A percentile compares a stretch with the other conserved stretches of the same genome.
Evolutionary conservation across 345 rosid genomes (phyloP).

Genomic region (Ailanthus altissimus): DNA sequence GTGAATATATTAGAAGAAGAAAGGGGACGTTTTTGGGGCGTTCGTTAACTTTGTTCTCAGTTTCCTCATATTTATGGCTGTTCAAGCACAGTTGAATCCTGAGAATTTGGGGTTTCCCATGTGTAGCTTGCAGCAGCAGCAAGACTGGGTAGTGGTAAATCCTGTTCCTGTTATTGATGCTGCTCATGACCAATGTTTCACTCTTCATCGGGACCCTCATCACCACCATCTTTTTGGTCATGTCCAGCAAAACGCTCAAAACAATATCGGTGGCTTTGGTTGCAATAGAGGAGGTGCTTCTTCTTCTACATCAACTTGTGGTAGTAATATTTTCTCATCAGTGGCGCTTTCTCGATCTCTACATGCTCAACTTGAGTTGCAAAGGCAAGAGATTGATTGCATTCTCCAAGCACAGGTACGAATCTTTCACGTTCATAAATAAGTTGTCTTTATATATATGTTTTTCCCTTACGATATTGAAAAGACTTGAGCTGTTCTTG

Average conservation of each 20-base stretch:
- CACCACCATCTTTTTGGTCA: constrained; percentile 18
- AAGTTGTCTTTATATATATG: neutral
- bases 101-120: constrained; percentile 33
- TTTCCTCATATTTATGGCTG: constrained; percentile 32
- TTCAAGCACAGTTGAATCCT: constrained; percentile 38
- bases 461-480: too few relatives aligned
- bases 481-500: neutral
- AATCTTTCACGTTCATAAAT: neutral
- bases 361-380: constrained; percentile 39
- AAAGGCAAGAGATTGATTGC: constrained; percentile 40
- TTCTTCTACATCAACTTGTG: constrained; percentile 12
- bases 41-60: constrained; percentile 6
- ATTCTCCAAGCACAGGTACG: constrained; percentile 39
- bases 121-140: constrained; percentile 33
- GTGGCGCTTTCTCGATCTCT: constrained; percentile 29
- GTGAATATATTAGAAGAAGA: constrained; percentile 12
- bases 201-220: constrained; percentile 21
- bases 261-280: constrained; percentile 11
- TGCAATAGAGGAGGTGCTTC: constrained; percentile 14
- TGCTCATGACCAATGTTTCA: constrained; percentile 17
- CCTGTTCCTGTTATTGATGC: constrained; percentile 20
- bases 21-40: constrained; percentile 19
- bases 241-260: neutral
- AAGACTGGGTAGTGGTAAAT: constrained; percentile 31
- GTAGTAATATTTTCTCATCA: constrained; percentile 18